These are phyloP conservation scores for Mortierella sp. DNA, from an alignment of 371 early-diverging fungal genomes.

Conservation along the genomic window DNA sequence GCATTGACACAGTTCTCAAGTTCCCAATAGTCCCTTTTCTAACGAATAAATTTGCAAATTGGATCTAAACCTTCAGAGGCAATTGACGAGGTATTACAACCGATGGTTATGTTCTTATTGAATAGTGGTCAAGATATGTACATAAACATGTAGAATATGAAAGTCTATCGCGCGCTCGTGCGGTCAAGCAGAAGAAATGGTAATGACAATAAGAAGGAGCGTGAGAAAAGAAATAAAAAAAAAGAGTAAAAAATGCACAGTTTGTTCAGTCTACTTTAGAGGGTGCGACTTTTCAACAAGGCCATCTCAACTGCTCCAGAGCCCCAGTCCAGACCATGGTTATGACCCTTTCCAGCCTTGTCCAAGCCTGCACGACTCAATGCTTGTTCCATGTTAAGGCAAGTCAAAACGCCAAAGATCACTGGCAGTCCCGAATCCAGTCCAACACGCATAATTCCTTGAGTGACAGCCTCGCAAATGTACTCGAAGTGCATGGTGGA, in stretches of 20 bases:
- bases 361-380: conserved; percentile 61
- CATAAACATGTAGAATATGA: neutral
- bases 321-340: conserved; percentile 97
- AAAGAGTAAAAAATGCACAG: neutral
- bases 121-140: neutral
- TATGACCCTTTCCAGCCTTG: conserved; percentile 34
- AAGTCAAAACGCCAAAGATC: conserved; percentile 97
- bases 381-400: conserved; percentile 94
- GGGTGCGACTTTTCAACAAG: conserved; percentile 66
- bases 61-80: neutral
- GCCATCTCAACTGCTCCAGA: conserved; percentile 97
- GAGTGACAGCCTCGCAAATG: conserved; percentile 91
- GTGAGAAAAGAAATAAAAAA: neutral
- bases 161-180: too few relatives aligned
- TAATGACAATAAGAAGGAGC: neutral
- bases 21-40: too few relatives aligned
- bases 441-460: conserved; percentile 93
- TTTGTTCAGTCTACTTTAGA: conserved; percentile 44
- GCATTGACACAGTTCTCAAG: too few relatives aligned
- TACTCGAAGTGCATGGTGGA: conserved; percentile 98
- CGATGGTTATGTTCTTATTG: neutral
- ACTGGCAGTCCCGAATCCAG: conserved; percentile 91
- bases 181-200: neutral
- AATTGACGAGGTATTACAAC: neutral
- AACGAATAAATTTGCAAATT: neutral